A percentile compares a stretch with the other conserved stretches of the same genome.
Conservation (phyloP, 345 rosid species). For the Arabidopsis suecica region DNA sequence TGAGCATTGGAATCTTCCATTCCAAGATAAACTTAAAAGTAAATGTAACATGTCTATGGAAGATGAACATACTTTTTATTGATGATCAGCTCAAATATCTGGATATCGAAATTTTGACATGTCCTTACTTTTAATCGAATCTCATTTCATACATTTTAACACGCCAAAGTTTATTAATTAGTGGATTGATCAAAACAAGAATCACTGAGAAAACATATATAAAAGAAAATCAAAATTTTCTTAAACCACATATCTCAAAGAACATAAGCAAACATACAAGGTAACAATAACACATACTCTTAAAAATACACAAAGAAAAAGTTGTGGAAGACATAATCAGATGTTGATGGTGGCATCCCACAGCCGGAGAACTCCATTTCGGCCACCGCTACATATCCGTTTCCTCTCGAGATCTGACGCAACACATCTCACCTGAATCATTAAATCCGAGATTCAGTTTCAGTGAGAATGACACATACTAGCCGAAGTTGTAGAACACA, state of each 20-base stretch:
- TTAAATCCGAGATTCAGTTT: constrained; percentile 17
- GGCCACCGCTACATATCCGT: constrained; percentile 98
- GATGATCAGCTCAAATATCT: neutral
- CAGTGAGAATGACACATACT: neutral
- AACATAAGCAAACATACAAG: constrained; percentile 10
- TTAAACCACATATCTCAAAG: neutral
- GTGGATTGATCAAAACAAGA: constrained; percentile 9
- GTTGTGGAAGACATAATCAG: constrained; percentile 38
- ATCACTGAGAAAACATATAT: neutral
- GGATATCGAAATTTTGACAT: neutral
- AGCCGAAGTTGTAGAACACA: neutral
- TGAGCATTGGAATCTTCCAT: too few species aligned
- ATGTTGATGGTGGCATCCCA: constrained; percentile 99
- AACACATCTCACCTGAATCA: constrained; percentile 85
- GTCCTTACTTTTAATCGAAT: neutral
- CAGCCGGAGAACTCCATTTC: constrained; percentile 89
- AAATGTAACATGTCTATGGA: neutral
- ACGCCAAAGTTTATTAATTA: neutral
- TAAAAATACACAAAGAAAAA: constrained; percentile 19
- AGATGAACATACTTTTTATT: neutral
- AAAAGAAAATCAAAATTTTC: constrained; percentile 4
- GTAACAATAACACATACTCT: constrained; percentile 4
- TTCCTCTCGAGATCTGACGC: constrained; percentile 98
- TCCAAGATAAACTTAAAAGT: too few species aligned
- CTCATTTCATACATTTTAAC: neutral